Evolutionary conservation across 306 rosid species (phyloP), one percentile per base, ranked within the genome.

Genomic region (Fragaria iinumae): DNA sequence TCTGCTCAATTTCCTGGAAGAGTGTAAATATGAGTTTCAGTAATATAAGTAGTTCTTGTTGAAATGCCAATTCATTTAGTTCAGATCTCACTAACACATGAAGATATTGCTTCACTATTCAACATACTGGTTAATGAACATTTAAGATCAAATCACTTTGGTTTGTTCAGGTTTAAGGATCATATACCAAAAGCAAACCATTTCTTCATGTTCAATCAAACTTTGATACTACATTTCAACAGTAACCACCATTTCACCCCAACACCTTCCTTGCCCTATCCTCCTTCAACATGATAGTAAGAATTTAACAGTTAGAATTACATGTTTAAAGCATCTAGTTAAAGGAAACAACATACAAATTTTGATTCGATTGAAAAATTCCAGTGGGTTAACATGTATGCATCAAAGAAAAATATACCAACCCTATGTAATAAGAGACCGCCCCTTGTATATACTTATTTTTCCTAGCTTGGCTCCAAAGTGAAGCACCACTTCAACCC

Each of bases 181-280:
- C 69, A 64, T 17, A 16, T 17, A 11, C 21, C 17, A 36, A 66
- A 66, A 66, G 29, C 48, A 38, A 65, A 38, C 27, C 13, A 16
- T 36, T 66, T 39, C 27, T 65, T 65, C 27, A 65, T 65, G 6
- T 65, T 65, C 47, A 65, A 65, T 18, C 70, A 65, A 38, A 65
- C 48, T 64, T 65, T 1, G 47, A 65, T 36, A 36, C 45, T 18
- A 36, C 44, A 6, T 34, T 7, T 16, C 45, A 65, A 29, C 8
- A 63, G 23, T 63, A 5, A 16, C 21, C 43, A 23, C 67, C 36
- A 64, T 36, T 16, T 16, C 44, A 27, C 2, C 20, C 20, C 39
- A 27, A 62, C 9, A 62, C 67, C 39, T 25, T 60, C 38, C 18
- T 29, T 59, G 18, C 38, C 18, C 6, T 12, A 4, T 25, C 65